A percentile compares a stretch with the other conserved stretches of the same genome.
These are phyloP conservation scores for Neoboletus subvelutipes DNA, from an alignment of 768 basidiomycete genomes.

Conservation along the genomic window DNA sequence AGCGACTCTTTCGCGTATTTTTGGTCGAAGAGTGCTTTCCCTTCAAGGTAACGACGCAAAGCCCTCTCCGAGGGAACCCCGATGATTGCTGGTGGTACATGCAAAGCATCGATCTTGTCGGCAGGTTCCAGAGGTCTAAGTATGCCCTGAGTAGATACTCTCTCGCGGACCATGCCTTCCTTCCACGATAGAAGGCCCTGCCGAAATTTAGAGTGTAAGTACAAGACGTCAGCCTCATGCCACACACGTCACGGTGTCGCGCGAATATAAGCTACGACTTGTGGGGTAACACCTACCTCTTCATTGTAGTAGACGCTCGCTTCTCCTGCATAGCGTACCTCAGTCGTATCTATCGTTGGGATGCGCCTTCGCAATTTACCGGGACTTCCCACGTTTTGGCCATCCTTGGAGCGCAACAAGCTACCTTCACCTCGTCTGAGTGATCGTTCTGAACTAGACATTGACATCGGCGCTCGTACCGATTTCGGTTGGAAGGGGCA, in stretches of 20 bases:
- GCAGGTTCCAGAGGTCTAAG: constrained; percentile 80
- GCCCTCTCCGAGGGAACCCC: constrained; percentile 75
- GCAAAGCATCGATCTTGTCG: constrained; percentile 61
- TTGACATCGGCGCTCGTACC: constrained; percentile 7
- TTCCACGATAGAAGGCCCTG: constrained; percentile 40
- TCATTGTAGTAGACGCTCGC: constrained; percentile 50
- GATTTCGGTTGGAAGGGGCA: constrained; percentile 19
- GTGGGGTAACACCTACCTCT: constrained; percentile 38
- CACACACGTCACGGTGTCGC: not conserved
- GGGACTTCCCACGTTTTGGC: constrained; percentile 22
- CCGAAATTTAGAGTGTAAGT: not conserved
- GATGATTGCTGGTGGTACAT: constrained; percentile 61
- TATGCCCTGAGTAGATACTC: constrained; percentile 80
- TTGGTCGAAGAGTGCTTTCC: constrained; percentile 57
- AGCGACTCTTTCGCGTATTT: constrained; percentile 61
- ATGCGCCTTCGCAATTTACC: constrained; percentile 17
- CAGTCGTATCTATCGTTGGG: constrained; percentile 11
- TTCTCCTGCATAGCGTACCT: constrained; percentile 56
- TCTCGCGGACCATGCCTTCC: constrained; percentile 84
- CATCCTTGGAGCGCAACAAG: constrained; percentile 6
- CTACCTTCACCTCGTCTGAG: constrained; percentile 1
- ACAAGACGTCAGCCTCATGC: constrained; percentile 1
- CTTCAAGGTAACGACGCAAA: constrained; percentile 73
- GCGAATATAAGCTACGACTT: not conserved
- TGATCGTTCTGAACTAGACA: constrained; percentile 17